Evolutionary conservation across 1,139 yeast genomes (phyloP), one percentile per base, ranked within the genome.

Genomic region (Saccharomycopsis hybrid): DNA sequence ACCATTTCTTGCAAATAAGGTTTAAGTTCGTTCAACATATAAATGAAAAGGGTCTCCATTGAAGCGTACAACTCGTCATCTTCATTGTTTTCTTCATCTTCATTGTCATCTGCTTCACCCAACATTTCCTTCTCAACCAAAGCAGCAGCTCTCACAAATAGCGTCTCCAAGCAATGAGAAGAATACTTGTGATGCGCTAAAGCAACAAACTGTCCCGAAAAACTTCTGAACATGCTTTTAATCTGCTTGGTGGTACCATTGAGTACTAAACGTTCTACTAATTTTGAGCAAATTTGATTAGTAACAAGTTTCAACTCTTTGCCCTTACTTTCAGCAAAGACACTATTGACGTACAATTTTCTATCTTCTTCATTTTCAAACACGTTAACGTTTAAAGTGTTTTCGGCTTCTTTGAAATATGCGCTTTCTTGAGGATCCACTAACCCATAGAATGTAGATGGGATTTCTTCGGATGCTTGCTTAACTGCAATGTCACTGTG

Each of bases 281-380:
- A 74, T 64, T 92, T 92, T 24, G 97, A 90, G 62, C 97, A 89
- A 52, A 90, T 87, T 62, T 90, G 97, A 62, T 92, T 90, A 3
- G 97, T 90, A 7, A 87, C 96, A 47, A 92, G 73, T 65, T 92
- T 92, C 59, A 94, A 71, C 66, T 92, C 98, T 59, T 90, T 89
- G 4, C 97, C 97, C 51, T 76, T 74, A 32, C 90, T 78, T 69
- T 92, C 99, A 58, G 85, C 95, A 56, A 86, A 73, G 3, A 88
- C 90, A 58, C 90, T 83, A 8, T 74, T 65, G 31, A 88, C 80
- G 62, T 90, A 89, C 1, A 85, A 83, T 3, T 66, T 67, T 59
- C 83, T 78, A 57, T 89, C 97, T 51, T 86, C 96, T 1, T 76
- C 72, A 18, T 74, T 71, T 38, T 80, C 88, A 62, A 92, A 88